Conservation (phyloP, 352 stramenopile genomes). For the Elongisporangium undulatum region DNA sequence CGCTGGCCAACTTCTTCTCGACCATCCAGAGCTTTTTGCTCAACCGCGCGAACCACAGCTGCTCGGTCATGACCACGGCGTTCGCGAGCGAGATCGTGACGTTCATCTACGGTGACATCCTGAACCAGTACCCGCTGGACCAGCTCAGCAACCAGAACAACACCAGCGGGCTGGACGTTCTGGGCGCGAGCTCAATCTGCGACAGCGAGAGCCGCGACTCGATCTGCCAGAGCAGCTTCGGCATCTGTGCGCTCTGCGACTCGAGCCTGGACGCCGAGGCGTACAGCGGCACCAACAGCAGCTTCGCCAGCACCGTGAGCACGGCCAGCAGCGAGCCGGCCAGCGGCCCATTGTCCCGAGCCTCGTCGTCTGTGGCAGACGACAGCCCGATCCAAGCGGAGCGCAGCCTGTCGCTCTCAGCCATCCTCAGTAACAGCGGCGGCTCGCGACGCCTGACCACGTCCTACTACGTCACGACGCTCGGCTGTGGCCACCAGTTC, state of each 20-base stretch:
- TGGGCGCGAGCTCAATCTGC: slow-evolving; percentile 10
- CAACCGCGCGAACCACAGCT: slow-evolving; percentile 58
- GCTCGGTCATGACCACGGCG: slow-evolving; percentile 24
- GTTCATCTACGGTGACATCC: slow-evolving; percentile 61
- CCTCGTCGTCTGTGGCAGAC: slow-evolving; percentile 17
- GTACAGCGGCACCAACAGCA: slow-evolving; percentile 15
- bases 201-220: slow-evolving; percentile 29
- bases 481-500: slow-evolving; percentile 74
- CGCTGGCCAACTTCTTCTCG: slow-evolving; percentile 56
- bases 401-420: background rate
- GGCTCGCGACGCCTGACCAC: slow-evolving; percentile 23
- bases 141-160: slow-evolving; percentile 1
- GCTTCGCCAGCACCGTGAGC: slow-evolving; percentile 1
- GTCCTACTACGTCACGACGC: slow-evolving; percentile 58
- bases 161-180: slow-evolving; percentile 5
- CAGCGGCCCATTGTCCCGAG: slow-evolving; percentile 2
- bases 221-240: slow-evolving; percentile 12
- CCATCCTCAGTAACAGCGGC: slow-evolving; percentile 3
- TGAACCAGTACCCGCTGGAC: slow-evolving; percentile 42
- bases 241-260: slow-evolving; percentile 33
- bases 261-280: slow-evolving; percentile 42
- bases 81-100: slow-evolving; percentile 46
- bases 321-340: background rate
- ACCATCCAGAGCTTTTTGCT: slow-evolving; percentile 51
- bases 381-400: slow-evolving; percentile 14